Conservation (phyloP, 1,284 basidiomycete species). For the Apiotrichum laibachii region DNA sequence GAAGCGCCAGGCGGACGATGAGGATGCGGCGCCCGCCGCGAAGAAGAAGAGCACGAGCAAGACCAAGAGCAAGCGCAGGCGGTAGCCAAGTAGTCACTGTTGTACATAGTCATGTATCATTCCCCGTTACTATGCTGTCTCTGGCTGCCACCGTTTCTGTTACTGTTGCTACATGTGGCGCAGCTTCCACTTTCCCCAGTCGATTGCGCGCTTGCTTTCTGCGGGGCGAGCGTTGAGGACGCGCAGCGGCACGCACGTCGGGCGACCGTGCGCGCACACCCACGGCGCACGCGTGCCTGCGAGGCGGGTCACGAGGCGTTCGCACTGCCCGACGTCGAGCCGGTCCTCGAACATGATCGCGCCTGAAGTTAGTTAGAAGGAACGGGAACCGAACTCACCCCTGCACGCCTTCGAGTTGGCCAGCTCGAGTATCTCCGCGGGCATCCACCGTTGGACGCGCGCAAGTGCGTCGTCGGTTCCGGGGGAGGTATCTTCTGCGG, state of each 20-base stretch:
- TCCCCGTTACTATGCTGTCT: background rate
- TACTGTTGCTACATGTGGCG: no score
- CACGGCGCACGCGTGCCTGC: slow-evolving; percentile 76
- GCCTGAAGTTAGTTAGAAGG: slow-evolving; percentile 55
- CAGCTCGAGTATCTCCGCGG: slow-evolving; percentile 71
- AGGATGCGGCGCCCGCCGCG: background rate
- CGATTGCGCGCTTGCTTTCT: slow-evolving; percentile 17
- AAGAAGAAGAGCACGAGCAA: background rate
- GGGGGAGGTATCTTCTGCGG: no score
- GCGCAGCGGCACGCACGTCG: slow-evolving; percentile 50
- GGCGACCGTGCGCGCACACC: slow-evolving; percentile 83
- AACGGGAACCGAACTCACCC: slow-evolving; percentile 56
- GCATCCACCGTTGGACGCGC: slow-evolving; percentile 70
- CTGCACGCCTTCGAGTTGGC: slow-evolving; percentile 90
- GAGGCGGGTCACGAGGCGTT: slow-evolving; percentile 65
- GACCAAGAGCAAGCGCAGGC: background rate
- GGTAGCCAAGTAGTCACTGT: background rate
- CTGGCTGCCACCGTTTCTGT: no score
- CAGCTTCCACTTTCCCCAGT: slow-evolving; percentile 26
- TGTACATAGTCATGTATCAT: slow-evolving; percentile 1
- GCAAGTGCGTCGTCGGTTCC: slow-evolving; percentile 42
- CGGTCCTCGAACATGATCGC: slow-evolving; percentile 96
- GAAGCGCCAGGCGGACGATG: slow-evolving; percentile 2
- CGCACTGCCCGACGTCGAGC: slow-evolving; percentile 66
- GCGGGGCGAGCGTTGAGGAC: slow-evolving; percentile 17